Evolutionary conservation across 495 filamentous ascomycete species (phyloP), one percentile per base, ranked within the genome.

Genomic region (Bacidia gigantensis): DNA sequence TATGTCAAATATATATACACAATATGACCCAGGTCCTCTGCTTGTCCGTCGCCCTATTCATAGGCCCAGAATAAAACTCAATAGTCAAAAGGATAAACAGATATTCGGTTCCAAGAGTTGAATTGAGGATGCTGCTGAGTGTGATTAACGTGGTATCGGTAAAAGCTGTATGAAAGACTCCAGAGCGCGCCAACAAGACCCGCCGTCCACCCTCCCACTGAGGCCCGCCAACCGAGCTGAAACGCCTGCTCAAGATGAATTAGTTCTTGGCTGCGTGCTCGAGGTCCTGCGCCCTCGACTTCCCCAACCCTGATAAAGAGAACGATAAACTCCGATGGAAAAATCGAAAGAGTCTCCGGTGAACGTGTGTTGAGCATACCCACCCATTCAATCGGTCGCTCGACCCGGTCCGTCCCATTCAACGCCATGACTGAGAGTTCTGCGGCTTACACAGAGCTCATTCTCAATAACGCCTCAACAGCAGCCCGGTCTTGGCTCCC

Each of bases 381-480:
- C 5, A n/a, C 7, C 41, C 12, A 29, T 26, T 12, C 24, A 48
- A 5, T n/a, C 51, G 14, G 46, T 57, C 24, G 18, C 51, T 38
- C 45, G 26, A 35, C 47, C 46, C 55, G 18, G 32, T 5, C 21
- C 11, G 25, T 11, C 24, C 39, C 48, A 35, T 21, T 29, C 3
- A 53, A 54, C 26, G 46, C 21, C 11, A 32, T 9, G 0, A 21
- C n/a, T 3, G n/a, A 22, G 38, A 52, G 26, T 21, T 50, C 50
- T 38, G 11, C 42, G 41, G 35, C 53, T 56, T 53, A 57, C 17
- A 57, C 50, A 22, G 50, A 57, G 49, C 57, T 57, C 42, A 62
- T 25, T 21, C 49, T 55, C 51, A 62, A 32, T 35, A 64, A 51
- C 10, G 59, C 60, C 44, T 61, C 59, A n/a, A 62, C 56, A 14